phyloP scores from a whole-genome alignment of 2,329 filamentous ascomycete genomes.

The Pyrenochaeta sp. region DNA sequence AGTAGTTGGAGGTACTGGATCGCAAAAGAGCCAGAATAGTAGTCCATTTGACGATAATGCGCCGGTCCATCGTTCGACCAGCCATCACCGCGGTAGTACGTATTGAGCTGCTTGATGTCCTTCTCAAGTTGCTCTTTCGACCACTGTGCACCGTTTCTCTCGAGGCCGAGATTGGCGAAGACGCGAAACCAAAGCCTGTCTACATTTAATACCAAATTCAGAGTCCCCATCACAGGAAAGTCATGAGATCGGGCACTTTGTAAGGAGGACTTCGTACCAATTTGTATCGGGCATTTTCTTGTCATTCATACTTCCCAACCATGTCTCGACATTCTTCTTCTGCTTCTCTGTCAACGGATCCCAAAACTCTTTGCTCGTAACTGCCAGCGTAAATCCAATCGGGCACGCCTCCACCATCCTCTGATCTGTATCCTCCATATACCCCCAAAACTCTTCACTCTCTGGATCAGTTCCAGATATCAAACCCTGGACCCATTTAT shows the following conservation, averaged over 20 bases:
- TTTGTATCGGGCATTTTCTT: slow-evolving; percentile 77
- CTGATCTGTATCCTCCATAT: slow-evolving; percentile 78
- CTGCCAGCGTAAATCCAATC: slow-evolving; percentile 76
- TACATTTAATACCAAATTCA: slow-evolving; percentile 20
- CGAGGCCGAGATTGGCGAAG: slow-evolving; percentile 80
- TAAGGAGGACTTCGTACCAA: slow-evolving; percentile 53
- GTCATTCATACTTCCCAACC: slow-evolving; percentile 80
- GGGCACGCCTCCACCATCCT: slow-evolving; percentile 88
- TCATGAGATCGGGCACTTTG: not conserved
- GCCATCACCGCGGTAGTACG: slow-evolving; percentile 81
- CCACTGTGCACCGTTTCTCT: slow-evolving; percentile 76
- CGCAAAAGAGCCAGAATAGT: slow-evolving; percentile 83
- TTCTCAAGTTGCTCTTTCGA: slow-evolving; percentile 74
- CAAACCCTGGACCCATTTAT: slow-evolving; percentile 75
- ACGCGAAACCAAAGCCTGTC: slow-evolving; percentile 83
- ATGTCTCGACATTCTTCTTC: slow-evolving; percentile 71
- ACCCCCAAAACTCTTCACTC: slow-evolving; percentile 78
- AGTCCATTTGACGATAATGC: slow-evolving; percentile 84
- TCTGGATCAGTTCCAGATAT: slow-evolving; percentile 75
- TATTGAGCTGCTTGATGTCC: slow-evolving; percentile 80
- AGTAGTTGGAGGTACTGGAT: slow-evolving; percentile 82
- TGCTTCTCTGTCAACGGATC: slow-evolving; percentile 69
- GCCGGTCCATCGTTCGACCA: slow-evolving; percentile 86
- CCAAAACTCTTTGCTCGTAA: slow-evolving; percentile 72
- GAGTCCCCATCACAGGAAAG: not conserved